Evolutionary conservation across 306 rosid genomes (phyloP), one percentile per base, ranked within the genome.

Genomic region (Clitoria ternatea): DNA sequence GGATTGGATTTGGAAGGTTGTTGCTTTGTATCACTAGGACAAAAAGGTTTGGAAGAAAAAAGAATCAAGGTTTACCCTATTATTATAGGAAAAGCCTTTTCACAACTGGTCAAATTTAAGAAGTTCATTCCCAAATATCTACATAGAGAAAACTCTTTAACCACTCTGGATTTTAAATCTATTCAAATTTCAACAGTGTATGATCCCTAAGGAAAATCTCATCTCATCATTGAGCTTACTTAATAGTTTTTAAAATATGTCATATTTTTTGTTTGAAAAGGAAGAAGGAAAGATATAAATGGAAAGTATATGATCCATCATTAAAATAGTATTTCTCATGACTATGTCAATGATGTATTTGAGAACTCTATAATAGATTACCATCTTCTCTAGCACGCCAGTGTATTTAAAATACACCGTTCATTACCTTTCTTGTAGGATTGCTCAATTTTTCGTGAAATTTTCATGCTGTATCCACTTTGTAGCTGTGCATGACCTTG

Each of bases 61-160:
- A 30, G 66, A 61, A 74, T 43, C 61, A 44, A 40, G 68, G 23
- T 70, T 61, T 39, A 43, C 26, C 30, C 50, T 62, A 67, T 61
- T 29, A 61, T 61, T 37, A 36, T 62, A 54, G 55, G 39, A 49
- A 53, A 69, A 30, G 32, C 61, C 26, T 73, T 63, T 76, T 73
- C 45, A 39, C 67, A 52, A 69, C 36, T 68, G 81, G 86, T 82
- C 86, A 78, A 79, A 82, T 24, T 66, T 74, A 79, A 79, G 71
- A 22, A 72, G 77, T 79, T 79, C 77, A 79, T 64, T 50, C 57
- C 74, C 55, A 72, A 17, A 37, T 50, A 77, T 76, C 59, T 50
- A 82, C 80, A 69, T 26, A 73, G 53, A 79, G 80, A 72, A 69
- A 36, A 45, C 54, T 37, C 76, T 43, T 35, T 1, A 79, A 66